These are phyloP conservation scores for Exophiala aquamarina DNA, from an alignment of 2,329 filamentous ascomycete species.

Conservation along the genomic window DNA sequence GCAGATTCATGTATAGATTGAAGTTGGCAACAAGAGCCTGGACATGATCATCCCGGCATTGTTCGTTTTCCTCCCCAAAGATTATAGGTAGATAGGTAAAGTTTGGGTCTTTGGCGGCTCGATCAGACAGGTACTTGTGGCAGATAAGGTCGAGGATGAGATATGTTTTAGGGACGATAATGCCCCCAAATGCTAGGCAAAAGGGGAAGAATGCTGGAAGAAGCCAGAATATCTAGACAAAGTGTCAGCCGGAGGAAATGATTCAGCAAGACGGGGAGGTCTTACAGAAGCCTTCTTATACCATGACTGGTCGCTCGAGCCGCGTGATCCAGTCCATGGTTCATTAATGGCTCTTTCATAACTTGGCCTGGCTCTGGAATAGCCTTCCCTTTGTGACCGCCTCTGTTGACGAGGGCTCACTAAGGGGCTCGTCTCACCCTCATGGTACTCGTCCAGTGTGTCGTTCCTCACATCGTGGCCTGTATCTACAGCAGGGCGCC, in stretches of 20 bases:
- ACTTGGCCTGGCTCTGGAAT: conserved; percentile 19
- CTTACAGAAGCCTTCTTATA: conserved; percentile 54
- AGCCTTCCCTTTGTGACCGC: conserved; percentile 10
- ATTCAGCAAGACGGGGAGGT: conserved; percentile 14
- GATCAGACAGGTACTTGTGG: conserved; percentile 74
- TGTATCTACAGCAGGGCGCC: conserved; percentile 5
- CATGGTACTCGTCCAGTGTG: conserved; percentile 24
- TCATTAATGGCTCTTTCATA: conserved; percentile 26
- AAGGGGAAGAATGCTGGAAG: conserved; percentile 77
- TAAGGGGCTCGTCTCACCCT: conserved; percentile 32
- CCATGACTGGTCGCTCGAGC: conserved; percentile 38
- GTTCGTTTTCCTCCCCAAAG: conserved; percentile 68
- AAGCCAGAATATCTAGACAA: conserved; percentile 78
- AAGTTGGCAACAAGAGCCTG: conserved; percentile 77
- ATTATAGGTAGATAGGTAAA: conserved; percentile 64
- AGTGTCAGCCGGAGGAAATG: too few relatives aligned
- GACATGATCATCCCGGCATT: conserved; percentile 78
- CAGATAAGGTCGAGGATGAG: conserved; percentile 83
- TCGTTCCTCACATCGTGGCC: conserved; percentile 16
- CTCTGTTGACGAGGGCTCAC: conserved; percentile 21
- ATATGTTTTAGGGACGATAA: conserved; percentile 83
- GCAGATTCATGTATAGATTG: conserved; percentile 71
- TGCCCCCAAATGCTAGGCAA: conserved; percentile 81
- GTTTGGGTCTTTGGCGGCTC: conserved; percentile 57
- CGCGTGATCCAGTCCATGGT: conserved; percentile 38